Percentiles rank a stretch among this genome's conserved stretches.
phyloP scores from a whole-genome alignment of 371 early-diverging fungal genomes.

The Cokeromyces recurvatus region DNA sequence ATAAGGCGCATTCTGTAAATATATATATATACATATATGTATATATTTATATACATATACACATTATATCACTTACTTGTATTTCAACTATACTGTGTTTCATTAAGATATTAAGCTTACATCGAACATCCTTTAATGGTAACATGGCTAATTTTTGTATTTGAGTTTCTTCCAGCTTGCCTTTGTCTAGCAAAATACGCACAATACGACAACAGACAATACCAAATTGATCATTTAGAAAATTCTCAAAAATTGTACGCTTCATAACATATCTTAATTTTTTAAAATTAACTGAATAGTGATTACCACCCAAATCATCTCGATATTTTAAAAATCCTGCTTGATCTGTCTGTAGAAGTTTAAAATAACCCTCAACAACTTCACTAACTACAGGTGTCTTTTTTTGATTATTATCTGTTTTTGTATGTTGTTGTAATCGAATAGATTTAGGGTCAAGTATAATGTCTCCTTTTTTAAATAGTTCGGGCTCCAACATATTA shows the following conservation, averaged over 20 bases:
- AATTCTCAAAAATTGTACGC: conserved; percentile 55
- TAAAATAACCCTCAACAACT: conserved; percentile 57
- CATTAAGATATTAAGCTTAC: conserved; percentile 59
- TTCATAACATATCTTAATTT: conserved; percentile 52
- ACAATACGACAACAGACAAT: conserved; percentile 63
- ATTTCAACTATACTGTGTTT: conserved; percentile 65
- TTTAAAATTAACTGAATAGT: conserved; percentile 63
- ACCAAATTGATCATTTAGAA: conserved; percentile 71
- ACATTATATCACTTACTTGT: too few species aligned
- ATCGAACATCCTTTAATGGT: conserved; percentile 63
- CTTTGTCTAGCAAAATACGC: conserved; percentile 70
- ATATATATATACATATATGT: too few species aligned
- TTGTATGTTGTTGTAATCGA: background rate
- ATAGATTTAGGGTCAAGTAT: conserved; percentile 38
- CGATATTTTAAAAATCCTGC: conserved; percentile 57
- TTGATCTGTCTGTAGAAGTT: conserved; percentile 55
- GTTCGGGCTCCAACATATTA: conserved; percentile 46
- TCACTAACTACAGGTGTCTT: conserved; percentile 37
- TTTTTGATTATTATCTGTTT: conserved; percentile 25
- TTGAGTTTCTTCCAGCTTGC: conserved; percentile 80
- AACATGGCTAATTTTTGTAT: conserved; percentile 76
- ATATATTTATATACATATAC: too few species aligned
- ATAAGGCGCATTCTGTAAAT: too few species aligned
- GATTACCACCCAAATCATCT: conserved; percentile 72
- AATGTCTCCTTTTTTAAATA: conserved; percentile 44